Evolutionary conservation across 2,329 filamentous ascomycete species (phyloP).

Genomic region (Pestalotiopsis sp.): DNA sequence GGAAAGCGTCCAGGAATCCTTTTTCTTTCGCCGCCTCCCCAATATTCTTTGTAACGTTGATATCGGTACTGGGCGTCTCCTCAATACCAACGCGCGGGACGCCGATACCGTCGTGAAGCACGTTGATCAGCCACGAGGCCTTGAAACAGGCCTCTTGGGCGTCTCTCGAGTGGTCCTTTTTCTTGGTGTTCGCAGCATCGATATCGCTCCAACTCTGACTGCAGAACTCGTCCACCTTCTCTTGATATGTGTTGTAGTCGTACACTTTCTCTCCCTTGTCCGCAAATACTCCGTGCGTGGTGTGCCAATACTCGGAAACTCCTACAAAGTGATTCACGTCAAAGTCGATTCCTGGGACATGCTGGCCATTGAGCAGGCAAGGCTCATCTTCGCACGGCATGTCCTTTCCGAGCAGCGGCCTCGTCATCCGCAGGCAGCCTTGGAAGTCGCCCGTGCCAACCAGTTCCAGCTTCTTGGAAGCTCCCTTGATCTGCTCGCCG

Average conservation of each 20-base stretch:
- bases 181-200: slow-evolving; percentile 64
- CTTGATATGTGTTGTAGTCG: slow-evolving; percentile 87
- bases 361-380: slow-evolving; percentile 87
- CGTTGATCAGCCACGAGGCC: slow-evolving; percentile 95
- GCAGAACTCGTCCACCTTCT: slow-evolving; percentile 83
- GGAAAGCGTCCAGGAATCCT: slow-evolving; percentile 83
- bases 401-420: slow-evolving; percentile 88
- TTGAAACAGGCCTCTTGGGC: slow-evolving; percentile 95
- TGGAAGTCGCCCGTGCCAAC: slow-evolving; percentile 86
- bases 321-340: slow-evolving; percentile 97
- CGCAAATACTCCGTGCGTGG: slow-evolving; percentile 90
- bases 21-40: slow-evolving; percentile 70
- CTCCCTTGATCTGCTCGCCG: slow-evolving; percentile 57
- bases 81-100: slow-evolving; percentile 85
- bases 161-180: slow-evolving; percentile 77
- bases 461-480: slow-evolving; percentile 54
- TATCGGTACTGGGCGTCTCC: slow-evolving; percentile 49
- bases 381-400: slow-evolving; percentile 80
- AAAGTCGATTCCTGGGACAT: slow-evolving; percentile 95
- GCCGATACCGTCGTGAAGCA: slow-evolving; percentile 94
- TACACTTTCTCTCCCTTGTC: slow-evolving; percentile 81
- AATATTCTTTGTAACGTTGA: slow-evolving; percentile 75
- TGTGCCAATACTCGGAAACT: slow-evolving; percentile 98
- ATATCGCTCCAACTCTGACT: slow-evolving; percentile 81
- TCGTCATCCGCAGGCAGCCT: slow-evolving; percentile 80